Base-by-base conservation (phyloP, 768 basidiomycete species). In the Suillus hirtellus region DNA sequence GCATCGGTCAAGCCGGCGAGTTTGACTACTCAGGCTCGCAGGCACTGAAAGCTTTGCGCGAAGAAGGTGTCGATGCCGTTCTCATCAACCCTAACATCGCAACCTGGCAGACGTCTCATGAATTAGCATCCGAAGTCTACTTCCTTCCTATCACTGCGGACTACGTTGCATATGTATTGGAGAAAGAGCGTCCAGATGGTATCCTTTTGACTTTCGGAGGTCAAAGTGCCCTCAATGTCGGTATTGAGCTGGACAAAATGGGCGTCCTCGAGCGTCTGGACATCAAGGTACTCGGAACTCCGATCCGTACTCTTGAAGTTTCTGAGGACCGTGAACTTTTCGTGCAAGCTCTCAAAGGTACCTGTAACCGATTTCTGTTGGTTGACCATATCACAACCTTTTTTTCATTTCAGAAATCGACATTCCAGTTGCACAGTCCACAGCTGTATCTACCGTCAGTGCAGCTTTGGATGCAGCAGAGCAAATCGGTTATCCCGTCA, bases 21-120 rank as follows among this genome's bases (percentile, higher is more conserved):
- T 99, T 99, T 76, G 97, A 99, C 76, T 99, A 99, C 75, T 98
- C 96, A 21, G 97, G 97, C 53, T 98, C 96, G 7, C 97, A 99
- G 77, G 97, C 97, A 11, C 87, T 99, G 78, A 99, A 99, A 76
- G 97, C 97, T 17, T 88, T 99, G 60, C 87, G 89, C 69, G 97
- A 99, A 76, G 94, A 96, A 75, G 96, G 96, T 60, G 89, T 99
- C 59, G 85, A 92, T 62, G 93, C 95, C 38, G 89, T 99, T 66
- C 88, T 99, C 66, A 94, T 99, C 76, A 99, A 99, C 77, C 97
- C 97, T 54, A 99, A 99, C 74, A 98, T 99, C 67, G 96, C 97
- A 49, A 99, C 97, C 37, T 98, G 96, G 90, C 97, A 99, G 78
- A 99, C 97, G 1, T 98, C 96, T 9, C 97, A 99, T 74, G 89